These are phyloP conservation scores for Voacanga thouarsii DNA, from an alignment of 257 asterid genomes.

Conservation along the genomic window DNA sequence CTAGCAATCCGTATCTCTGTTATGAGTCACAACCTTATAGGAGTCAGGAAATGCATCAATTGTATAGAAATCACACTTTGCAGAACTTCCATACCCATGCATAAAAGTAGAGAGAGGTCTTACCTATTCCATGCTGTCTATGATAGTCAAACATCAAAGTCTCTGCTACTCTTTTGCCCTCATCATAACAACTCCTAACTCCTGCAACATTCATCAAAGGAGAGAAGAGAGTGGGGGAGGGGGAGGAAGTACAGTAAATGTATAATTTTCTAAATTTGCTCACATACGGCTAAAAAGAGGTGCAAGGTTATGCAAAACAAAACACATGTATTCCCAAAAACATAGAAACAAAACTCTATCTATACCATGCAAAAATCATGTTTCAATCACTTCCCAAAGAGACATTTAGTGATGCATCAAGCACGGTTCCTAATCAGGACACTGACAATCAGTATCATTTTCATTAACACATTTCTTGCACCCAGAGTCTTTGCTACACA, in stretches of 20 bases:
- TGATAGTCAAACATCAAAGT: conserved; percentile 98
- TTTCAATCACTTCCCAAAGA: neutral
- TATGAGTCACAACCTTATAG: neutral
- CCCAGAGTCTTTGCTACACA: neutral
- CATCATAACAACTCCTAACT: conserved; percentile 94
- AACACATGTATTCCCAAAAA: neutral
- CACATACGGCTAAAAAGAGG: neutral
- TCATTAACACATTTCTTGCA: neutral
- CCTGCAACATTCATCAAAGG: conserved; percentile 42
- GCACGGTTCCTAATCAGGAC: neutral
- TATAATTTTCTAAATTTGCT: neutral
- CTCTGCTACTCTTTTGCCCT: conserved; percentile 94
- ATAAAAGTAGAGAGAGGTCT: conserved; percentile 10
- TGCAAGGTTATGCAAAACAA: neutral
- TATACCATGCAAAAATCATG: neutral
- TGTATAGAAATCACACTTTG: neutral
- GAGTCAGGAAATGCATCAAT: neutral
- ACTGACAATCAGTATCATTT: neutral
- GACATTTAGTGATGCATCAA: neutral
- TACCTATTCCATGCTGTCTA: conserved; percentile 94
- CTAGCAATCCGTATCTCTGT: conserved; percentile 92
- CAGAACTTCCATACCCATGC: neutral
- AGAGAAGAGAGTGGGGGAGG: neutral
- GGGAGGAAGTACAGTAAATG: neutral
- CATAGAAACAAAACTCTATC: neutral